Conservation (phyloP, 1,284 basidiomycete genomes). For the Pseudozyma hubeiensis region DNA sequence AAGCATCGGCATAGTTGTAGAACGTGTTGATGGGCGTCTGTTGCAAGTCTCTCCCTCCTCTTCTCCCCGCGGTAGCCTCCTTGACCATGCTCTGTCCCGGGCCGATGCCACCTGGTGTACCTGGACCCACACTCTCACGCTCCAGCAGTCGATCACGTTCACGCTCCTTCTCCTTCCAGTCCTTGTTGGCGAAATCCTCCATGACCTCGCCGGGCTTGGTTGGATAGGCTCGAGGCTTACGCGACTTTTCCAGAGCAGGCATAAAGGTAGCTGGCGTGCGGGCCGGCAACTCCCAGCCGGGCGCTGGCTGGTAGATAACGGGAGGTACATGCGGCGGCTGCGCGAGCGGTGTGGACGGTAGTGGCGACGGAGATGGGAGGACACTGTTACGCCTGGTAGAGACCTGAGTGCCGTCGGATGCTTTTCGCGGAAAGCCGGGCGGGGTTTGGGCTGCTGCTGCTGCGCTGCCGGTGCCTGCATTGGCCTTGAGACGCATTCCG, state of each 20-base stretch:
- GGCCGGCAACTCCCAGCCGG: conserved; percentile 58
- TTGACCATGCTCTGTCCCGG: conserved; percentile 53
- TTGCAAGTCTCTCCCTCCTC: conserved; percentile 54
- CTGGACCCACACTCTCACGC: conserved; percentile 47
- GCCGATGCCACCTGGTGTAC: conserved; percentile 44
- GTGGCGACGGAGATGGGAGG: conserved; percentile 44
- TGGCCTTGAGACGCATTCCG: conserved; percentile 56
- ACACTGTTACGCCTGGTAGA: conserved; percentile 50
- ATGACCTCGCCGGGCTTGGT: conserved; percentile 62
- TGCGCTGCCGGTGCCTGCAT: conserved; percentile 25
- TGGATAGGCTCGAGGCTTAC: conserved; percentile 52
- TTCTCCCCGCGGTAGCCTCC: conserved; percentile 46
- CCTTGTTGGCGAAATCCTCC: conserved; percentile 62
- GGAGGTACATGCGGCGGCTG: conserved; percentile 15
- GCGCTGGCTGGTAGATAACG: conserved; percentile 38
- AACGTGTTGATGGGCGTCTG: conserved; percentile 66
- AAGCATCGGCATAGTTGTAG: conserved; percentile 64
- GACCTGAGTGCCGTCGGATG: conserved; percentile 27
- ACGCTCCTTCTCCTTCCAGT: conserved; percentile 63
- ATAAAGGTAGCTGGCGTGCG: conserved; percentile 54
- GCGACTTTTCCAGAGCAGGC: conserved; percentile 47
- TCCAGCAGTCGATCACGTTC: conserved; percentile 56
- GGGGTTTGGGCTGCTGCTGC: conserved; percentile 22
- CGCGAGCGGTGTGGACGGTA: conserved; percentile 37
- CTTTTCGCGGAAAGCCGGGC: conserved; percentile 40